Conservation (phyloP, 2,329 filamentous ascomycete genomes). For the Cladosporium cucumerinum region DNA sequence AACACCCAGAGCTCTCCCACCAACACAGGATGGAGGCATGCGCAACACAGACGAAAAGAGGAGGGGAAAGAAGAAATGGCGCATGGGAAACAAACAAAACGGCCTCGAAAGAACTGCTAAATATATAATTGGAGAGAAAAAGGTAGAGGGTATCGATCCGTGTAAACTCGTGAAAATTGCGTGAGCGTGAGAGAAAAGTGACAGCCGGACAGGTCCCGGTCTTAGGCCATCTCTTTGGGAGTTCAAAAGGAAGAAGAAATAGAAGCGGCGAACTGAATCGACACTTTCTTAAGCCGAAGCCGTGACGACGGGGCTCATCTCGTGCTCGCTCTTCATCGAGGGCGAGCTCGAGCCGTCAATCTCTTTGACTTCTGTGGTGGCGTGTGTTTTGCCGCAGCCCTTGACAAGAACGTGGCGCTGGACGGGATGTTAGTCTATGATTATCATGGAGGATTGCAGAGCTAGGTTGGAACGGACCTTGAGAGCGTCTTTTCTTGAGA, state of each 20-base stretch:
- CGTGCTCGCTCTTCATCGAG: constrained; percentile 32
- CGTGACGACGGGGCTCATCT: constrained; percentile 32
- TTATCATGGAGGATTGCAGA: not conserved
- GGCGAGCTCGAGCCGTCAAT: constrained; percentile 36
- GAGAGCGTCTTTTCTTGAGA: constrained; percentile 91
- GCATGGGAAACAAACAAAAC: not conserved
- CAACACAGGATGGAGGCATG: not conserved
- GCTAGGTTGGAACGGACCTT: constrained; percentile 65
- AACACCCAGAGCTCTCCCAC: not conserved
- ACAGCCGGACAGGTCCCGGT: constrained; percentile 15
- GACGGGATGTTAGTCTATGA: constrained; percentile 28
- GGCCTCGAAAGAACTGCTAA: not conserved
- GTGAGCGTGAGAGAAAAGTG: constrained; percentile 11
- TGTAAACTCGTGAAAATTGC: constrained; percentile 9
- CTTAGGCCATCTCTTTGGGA: not conserved
- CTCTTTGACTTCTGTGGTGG: constrained; percentile 35
- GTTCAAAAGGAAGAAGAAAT: not conserved
- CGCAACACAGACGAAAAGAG: not conserved
- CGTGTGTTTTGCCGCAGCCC: constrained; percentile 58
- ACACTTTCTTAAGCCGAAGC: constrained; percentile 24
- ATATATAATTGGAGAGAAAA: not conserved
- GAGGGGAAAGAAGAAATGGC: not conserved
- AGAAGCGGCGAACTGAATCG: not conserved
- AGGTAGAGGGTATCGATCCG: constrained; percentile 14
- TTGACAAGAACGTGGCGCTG: constrained; percentile 67